A percentile compares a stretch with the other conserved stretches of the same genome.
These are phyloP conservation scores for Lentinula novae-zelandiae DNA, from an alignment of 1,284 basidiomycete species.

Conservation along the genomic window DNA sequence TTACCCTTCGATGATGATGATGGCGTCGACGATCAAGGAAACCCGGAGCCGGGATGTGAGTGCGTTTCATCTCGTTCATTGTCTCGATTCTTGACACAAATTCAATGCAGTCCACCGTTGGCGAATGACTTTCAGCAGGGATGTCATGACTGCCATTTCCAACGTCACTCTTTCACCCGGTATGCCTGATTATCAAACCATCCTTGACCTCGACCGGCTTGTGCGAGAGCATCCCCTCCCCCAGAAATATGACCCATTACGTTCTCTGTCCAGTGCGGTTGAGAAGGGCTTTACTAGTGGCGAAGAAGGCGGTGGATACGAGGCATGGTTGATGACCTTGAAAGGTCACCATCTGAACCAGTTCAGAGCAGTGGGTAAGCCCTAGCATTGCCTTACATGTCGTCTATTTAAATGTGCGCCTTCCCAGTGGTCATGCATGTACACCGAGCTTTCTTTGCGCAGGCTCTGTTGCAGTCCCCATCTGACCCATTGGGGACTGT, in stretches of 20 bases:
- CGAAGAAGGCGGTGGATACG: neutral
- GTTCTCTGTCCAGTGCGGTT: neutral
- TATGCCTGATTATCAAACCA: conserved; percentile 14
- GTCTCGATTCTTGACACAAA: neutral
- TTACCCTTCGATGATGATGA: conserved; percentile 43
- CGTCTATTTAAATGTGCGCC: neutral
- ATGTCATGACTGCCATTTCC: conserved; percentile 12
- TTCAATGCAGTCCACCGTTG: neutral
- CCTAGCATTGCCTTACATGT: neutral
- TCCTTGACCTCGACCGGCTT: conserved; percentile 16
- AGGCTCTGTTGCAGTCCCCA: conserved; percentile 38
- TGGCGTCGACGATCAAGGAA: conserved; percentile 16
- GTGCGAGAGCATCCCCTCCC: conserved; percentile 13
- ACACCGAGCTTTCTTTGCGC: conserved; percentile 45
- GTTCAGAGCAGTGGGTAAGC: neutral
- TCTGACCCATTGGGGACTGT: conserved; percentile 36
- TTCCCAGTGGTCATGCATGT: conserved; percentile 44
- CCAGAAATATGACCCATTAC: neutral
- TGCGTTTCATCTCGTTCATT: conserved; percentile 11
- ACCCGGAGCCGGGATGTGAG: conserved; percentile 25
- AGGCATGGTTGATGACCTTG: neutral
- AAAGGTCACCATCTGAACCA: neutral
- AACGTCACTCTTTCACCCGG: conserved; percentile 9
- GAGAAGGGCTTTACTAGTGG: neutral
- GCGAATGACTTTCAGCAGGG: conserved; percentile 3